Evolutionary conservation across 768 basidiomycete species (phyloP), one percentile per base, ranked within the genome.

Genomic region (Lentinula guzmanii): DNA sequence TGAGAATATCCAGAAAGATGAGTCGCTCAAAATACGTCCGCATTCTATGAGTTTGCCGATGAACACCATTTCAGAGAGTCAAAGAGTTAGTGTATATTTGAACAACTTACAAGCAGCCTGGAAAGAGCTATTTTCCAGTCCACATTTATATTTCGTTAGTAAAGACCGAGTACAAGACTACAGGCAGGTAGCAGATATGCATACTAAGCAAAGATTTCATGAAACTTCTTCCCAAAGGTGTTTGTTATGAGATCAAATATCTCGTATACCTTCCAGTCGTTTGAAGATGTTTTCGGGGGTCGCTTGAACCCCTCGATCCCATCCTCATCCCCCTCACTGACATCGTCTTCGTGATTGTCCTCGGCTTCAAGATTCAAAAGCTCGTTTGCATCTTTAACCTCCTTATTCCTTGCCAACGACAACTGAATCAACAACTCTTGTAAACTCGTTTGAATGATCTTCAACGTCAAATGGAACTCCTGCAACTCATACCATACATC

Each of bases 401-500:
- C 64, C 5, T 68, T 67, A 4, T 61, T 67, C 9, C 64, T 63
- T 16, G 51, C 58, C 9, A 64, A 67, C 3, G 70, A 62, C 21
- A 58, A 70, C 61, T 66, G 76, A 35, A 67, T 58, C 54, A 82
- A 67, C 41, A 86, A 64, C 60, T 82, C 76, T 65, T 82, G 77
- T 45, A 90, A 70, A 18, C 75, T 77, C 0, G 79, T 73, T 52
- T 80, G 75, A 61, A 89, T 74, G 0, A 80, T 75, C 68, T 71
- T 71, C 63, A 89, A 65, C 6, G 79, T 76, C 65, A 87, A 67
- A 13, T 65, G 64, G 68, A 89, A 89, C 48, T 86, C 85, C 64
- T 89, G 72, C 33, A 89, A 74, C 5, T 80, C 63, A 69, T 81
- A 87, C 86, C 87, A 88, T n/a, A 87, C 63, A 28, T 88, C 86